A percentile compares a stretch with the other conserved stretches of the same genome.
Conservation (phyloP, 306 rosid genomes). For the Castanea mollissima region DNA sequence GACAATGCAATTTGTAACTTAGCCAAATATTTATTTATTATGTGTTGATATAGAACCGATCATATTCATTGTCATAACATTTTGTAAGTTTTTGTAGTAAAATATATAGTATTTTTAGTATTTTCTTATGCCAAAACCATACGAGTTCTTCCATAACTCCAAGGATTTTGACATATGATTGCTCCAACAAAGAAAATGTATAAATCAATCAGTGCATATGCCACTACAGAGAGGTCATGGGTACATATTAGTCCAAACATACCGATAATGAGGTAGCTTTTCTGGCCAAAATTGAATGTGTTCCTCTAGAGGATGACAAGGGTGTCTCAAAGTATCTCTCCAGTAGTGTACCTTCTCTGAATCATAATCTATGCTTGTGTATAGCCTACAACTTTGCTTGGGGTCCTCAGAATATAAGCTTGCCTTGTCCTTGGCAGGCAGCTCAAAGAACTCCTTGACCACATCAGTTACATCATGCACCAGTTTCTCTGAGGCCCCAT, state of each 20-base stretch:
- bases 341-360: constrained; percentile 13
- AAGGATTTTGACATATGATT: no score
- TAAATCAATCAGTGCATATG: no score
- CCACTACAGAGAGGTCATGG: background rate
- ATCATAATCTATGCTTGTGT: constrained; percentile 10
- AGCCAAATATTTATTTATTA: no score
- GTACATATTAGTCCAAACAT: background rate
- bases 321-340: constrained; percentile 14
- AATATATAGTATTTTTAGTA: no score
- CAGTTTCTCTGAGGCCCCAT: background rate
- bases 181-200: no score
- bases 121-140: no score
- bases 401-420: constrained; percentile 11
- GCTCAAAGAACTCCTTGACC: constrained; percentile 17
- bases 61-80: no score
- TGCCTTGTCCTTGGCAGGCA: constrained; percentile 14
- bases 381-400: constrained; percentile 12
- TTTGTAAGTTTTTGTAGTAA: no score
- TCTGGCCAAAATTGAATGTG: constrained; percentile 16
- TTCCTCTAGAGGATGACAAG: constrained; percentile 22
- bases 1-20: no score
- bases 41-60: no score
- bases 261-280: constrained; percentile 6
- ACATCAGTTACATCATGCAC: background rate
- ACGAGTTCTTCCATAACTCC: no score